Evolutionary conservation across 1,284 basidiomycete species (phyloP).

Genomic region (Tetrapyrgos nigripes): DNA sequence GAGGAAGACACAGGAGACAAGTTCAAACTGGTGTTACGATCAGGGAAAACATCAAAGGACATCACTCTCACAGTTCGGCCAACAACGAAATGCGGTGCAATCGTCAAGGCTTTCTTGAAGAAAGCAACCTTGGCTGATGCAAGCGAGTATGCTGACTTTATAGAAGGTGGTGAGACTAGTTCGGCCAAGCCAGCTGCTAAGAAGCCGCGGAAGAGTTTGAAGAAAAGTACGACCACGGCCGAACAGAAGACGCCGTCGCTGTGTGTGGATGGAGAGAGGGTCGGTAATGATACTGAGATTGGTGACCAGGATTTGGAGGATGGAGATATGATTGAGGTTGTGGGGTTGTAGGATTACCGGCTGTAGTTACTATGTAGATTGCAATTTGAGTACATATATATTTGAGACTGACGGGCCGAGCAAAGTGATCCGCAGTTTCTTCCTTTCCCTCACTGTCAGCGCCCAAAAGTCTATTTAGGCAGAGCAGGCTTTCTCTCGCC

Average conservation of each 20-base stretch:
- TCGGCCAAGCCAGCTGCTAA: slow-evolving; percentile 4
- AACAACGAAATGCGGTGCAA: slow-evolving; percentile 75
- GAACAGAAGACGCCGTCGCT: slow-evolving; percentile 52
- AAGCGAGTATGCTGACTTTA: slow-evolving; percentile 49
- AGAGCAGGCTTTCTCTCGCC: neutral
- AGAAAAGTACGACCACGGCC: slow-evolving; percentile 27
- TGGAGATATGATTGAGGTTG: slow-evolving; percentile 76
- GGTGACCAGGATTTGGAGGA: slow-evolving; percentile 74
- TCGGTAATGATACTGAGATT: slow-evolving; percentile 62
- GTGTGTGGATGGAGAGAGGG: slow-evolving; percentile 71
- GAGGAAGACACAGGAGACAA: slow-evolving; percentile 48
- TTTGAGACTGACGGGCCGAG: too few species aligned
- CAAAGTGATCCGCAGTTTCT: neutral
- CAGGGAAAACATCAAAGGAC: slow-evolving; percentile 53
- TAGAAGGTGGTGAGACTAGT: slow-evolving; percentile 16
- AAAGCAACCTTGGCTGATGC: slow-evolving; percentile 58
- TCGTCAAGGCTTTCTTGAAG: slow-evolving; percentile 74
- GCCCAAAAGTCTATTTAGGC: neutral
- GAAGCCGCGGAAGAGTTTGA: slow-evolving; percentile 28
- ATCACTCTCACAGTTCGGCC: slow-evolving; percentile 71
- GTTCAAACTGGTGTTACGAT: slow-evolving; percentile 71
- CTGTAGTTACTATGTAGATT: neutral
- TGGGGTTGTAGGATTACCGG: slow-evolving; percentile 51
- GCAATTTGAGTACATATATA: too few species aligned
- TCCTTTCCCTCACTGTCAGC: neutral